A percentile compares a stretch with the other conserved stretches of the same genome.
These are phyloP conservation scores for Aspergillus homomorphus DNA, from an alignment of 495 filamentous ascomycete species.

Conservation along the genomic window DNA sequence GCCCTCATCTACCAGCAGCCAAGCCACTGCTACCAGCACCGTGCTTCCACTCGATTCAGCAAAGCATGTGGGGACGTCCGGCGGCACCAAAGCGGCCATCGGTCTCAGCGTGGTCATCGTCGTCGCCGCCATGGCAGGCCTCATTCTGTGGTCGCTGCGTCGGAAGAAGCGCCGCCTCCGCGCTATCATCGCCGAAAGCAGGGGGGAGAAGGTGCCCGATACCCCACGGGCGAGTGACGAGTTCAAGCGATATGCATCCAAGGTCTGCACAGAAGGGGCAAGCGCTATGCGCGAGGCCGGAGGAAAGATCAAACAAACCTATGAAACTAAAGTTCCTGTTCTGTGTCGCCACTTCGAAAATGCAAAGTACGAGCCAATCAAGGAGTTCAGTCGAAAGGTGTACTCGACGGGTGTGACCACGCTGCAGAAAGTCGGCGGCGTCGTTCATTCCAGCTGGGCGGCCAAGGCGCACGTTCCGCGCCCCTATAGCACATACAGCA, in stretches of 20 bases:
- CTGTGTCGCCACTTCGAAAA: not conserved
- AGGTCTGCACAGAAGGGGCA: not conserved
- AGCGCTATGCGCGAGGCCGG: not conserved
- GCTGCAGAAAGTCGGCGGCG: not conserved
- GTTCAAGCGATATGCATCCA: not conserved
- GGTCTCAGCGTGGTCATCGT: not conserved
- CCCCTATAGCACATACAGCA: not conserved
- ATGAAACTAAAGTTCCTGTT: not conserved
- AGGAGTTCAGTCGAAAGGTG: not conserved
- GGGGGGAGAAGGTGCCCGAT: not conserved
- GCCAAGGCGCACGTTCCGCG: not conserved
- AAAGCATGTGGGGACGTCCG: not conserved
- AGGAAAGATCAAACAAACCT: not conserved
- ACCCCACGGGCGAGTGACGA: not conserved
- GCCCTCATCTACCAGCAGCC: not conserved
- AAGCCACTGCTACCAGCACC: not conserved
- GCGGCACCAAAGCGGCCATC: not conserved
- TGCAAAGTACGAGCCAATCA: not conserved
- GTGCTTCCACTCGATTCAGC: not conserved
- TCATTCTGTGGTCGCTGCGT: not conserved
- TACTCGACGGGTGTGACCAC: not conserved
- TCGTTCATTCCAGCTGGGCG: slow-evolving; percentile 1
- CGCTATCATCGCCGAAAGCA: not conserved
- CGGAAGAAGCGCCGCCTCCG: not conserved
- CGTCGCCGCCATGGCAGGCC: not conserved